Percentiles rank a stretch among this genome's conserved stretches.
These are phyloP conservation scores for Trypanosoma congolense DNA, from an alignment of 208 protist genomes.

Conservation along the genomic window DNA sequence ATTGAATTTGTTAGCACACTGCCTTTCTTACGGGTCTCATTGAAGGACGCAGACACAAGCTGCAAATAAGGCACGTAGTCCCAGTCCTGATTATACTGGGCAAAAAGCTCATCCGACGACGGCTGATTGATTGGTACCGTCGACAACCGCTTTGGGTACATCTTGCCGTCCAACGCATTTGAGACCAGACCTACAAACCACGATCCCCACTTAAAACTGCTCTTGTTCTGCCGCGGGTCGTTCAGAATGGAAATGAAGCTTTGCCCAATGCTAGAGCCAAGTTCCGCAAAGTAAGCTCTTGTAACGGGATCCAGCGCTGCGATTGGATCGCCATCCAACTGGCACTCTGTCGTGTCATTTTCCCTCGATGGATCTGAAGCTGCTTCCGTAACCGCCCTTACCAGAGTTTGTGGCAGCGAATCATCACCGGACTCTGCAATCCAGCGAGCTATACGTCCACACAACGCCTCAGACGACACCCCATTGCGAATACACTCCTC, in stretches of 20 bases:
- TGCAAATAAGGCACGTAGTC: constrained; percentile 68
- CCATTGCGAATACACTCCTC: constrained; percentile 75
- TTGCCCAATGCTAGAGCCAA: constrained; percentile 77
- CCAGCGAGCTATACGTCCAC: constrained; percentile 57
- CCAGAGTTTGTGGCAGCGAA: constrained; percentile 30
- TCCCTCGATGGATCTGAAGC: constrained; percentile 15
- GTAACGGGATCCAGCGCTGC: constrained; percentile 59
- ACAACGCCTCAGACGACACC: constrained; percentile 53
- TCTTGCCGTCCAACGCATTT: constrained; percentile 62
- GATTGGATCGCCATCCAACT: constrained; percentile 32
- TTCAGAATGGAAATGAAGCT: constrained; percentile 89
- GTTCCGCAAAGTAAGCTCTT: constrained; percentile 57
- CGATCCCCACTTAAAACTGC: constrained; percentile 34
- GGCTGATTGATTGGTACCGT: not conserved
- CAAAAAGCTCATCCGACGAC: constrained; percentile 37
- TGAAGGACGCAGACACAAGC: constrained; percentile 62
- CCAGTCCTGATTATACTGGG: constrained; percentile 30
- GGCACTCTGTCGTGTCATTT: not conserved
- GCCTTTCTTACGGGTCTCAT: constrained; percentile 52
- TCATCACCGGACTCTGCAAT: constrained; percentile 34
- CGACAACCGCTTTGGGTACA: constrained; percentile 3
- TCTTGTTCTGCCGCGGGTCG: constrained; percentile 41
- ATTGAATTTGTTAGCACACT: constrained; percentile 1
- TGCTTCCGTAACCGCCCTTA: constrained; percentile 36
- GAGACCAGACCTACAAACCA: constrained; percentile 71